Evolutionary conservation across 108 stramenopile genomes (phyloP).

Genomic region (Stephanodiscus minutulus): DNA sequence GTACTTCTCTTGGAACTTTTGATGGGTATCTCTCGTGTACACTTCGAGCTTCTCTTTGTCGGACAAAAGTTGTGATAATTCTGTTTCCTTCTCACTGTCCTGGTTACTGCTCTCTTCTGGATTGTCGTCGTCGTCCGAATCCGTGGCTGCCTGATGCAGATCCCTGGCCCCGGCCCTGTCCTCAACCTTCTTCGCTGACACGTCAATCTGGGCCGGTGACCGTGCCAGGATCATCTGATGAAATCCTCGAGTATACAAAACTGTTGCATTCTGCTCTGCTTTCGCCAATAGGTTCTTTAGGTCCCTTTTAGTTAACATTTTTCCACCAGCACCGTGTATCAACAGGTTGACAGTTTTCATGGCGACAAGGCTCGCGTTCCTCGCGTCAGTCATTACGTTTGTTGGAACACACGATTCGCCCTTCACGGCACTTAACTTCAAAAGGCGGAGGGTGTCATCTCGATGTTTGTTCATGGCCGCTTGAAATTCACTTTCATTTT

Average conservation of each 20-base stretch:
- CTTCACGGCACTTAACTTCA: slow-evolving; percentile 26
- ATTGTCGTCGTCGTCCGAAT: too few relatives aligned
- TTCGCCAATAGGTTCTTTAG: slow-evolving; percentile 6
- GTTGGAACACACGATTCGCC: slow-evolving; percentile 22
- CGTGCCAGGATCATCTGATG: slow-evolving; percentile 59
- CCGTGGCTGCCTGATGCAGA: neutral
- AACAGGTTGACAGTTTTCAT: slow-evolving; percentile 1
- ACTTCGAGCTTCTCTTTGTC: slow-evolving; percentile 94
- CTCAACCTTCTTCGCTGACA: slow-evolving; percentile 84
- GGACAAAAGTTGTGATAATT: slow-evolving; percentile 77
- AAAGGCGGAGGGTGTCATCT: slow-evolving; percentile 16
- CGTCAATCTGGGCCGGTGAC: slow-evolving; percentile 89
- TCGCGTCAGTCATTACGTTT: neutral
- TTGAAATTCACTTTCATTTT: neutral
- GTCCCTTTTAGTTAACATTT: slow-evolving; percentile 3
- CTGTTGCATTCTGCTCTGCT: slow-evolving; percentile 19
- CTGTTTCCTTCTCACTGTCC: slow-evolving; percentile 66
- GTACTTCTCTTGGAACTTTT: slow-evolving; percentile 95
- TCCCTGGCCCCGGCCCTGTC: slow-evolving; percentile 61
- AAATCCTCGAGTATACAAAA: slow-evolving; percentile 5
- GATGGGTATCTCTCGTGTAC: slow-evolving; percentile 90
- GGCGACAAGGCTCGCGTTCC: slow-evolving; percentile 12
- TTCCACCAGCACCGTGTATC: neutral
- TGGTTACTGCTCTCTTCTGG: too few relatives aligned
- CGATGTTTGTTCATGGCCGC: slow-evolving; percentile 15